Conservation (phyloP, 2,329 filamentous ascomycete genomes). For the Lachnum nothofagi region DNA sequence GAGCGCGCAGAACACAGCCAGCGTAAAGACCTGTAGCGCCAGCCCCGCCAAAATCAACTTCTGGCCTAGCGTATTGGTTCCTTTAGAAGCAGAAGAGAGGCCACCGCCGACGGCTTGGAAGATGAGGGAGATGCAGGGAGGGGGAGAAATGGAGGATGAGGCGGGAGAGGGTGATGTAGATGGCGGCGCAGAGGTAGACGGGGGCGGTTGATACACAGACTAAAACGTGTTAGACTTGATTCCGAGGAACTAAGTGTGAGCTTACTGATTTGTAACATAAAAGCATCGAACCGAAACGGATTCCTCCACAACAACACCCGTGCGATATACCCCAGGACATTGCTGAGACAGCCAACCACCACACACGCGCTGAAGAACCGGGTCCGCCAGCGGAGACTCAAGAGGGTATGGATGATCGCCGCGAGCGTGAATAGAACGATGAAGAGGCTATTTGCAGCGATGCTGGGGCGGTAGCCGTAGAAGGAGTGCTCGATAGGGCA, state of each 20-base stretch:
- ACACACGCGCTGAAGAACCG: slow-evolving; percentile 48
- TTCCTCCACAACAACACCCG: slow-evolving; percentile 46
- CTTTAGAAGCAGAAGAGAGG: slow-evolving; percentile 36
- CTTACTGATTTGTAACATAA: slow-evolving; percentile 45
- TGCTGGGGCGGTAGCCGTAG: slow-evolving; percentile 50
- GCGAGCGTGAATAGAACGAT: slow-evolving; percentile 44
- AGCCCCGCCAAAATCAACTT: slow-evolving; percentile 38
- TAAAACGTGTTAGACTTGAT: too few relatives aligned
- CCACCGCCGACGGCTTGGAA: slow-evolving; percentile 55
- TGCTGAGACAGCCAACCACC: slow-evolving; percentile 43
- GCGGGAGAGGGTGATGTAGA: slow-evolving; percentile 53
- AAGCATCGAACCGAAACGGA: slow-evolving; percentile 42
- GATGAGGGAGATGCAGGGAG: slow-evolving; percentile 23
- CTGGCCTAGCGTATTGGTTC: slow-evolving; percentile 8
- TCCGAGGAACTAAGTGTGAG: too few relatives aligned
- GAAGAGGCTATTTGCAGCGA: slow-evolving; percentile 52
- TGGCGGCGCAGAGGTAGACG: slow-evolving; percentile 53
- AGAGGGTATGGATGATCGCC: slow-evolving; percentile 37
- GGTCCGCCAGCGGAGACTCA: slow-evolving; percentile 46
- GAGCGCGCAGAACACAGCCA: slow-evolving; percentile 38
- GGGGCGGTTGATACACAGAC: slow-evolving; percentile 22
- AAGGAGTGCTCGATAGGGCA: slow-evolving; percentile 32
- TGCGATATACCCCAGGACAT: slow-evolving; percentile 52
- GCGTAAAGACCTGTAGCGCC: slow-evolving; percentile 35
- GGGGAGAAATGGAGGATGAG: slow-evolving; percentile 46